These are phyloP conservation scores for Juglanconis sp. DNA, from an alignment of 2,329 filamentous ascomycete genomes.

Conservation along the genomic window DNA sequence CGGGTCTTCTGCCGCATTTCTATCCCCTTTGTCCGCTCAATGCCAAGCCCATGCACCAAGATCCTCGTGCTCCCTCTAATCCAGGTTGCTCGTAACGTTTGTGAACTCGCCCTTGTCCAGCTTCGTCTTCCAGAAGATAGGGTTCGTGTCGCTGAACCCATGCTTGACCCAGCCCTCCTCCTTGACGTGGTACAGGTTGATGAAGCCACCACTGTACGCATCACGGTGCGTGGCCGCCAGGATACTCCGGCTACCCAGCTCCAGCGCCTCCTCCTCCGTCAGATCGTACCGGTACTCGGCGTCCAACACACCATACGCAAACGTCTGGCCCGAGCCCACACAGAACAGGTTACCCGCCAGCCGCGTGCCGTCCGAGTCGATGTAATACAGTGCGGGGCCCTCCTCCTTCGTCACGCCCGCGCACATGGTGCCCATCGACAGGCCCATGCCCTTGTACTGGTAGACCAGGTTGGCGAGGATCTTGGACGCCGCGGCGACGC, in stretches of 20 bases:
- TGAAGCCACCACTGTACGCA: constrained; percentile 97
- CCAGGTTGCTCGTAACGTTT: constrained; percentile 80
- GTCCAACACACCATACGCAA: constrained; percentile 96
- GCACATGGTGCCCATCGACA: constrained; percentile 99
- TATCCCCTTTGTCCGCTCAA: neutral
- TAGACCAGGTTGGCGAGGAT: constrained; percentile 98
- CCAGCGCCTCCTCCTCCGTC: constrained; percentile 80
- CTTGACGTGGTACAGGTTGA: constrained; percentile 99
- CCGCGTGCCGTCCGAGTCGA: constrained; percentile 93
- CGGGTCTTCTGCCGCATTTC: neutral
- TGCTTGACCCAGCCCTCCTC: constrained; percentile 99
- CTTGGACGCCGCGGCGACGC: constrained; percentile 94
- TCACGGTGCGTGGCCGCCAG: constrained; percentile 94
- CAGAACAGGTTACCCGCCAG: constrained; percentile 95
- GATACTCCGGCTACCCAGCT: constrained; percentile 88
- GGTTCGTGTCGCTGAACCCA: constrained; percentile 96
- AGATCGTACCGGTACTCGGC: constrained; percentile 92
- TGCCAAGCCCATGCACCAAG: constrained; percentile 1
- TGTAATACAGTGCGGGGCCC: constrained; percentile 97
- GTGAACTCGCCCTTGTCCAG: constrained; percentile 97
- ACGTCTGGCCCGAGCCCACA: constrained; percentile 96
- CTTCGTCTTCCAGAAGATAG: constrained; percentile 99
- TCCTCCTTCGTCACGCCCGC: constrained; percentile 93
- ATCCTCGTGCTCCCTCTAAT: constrained; percentile 34
- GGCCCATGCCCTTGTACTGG: constrained; percentile 96